These are phyloP conservation scores for Tricholoma hemisulphureum DNA, from an alignment of 768 basidiomycete genomes.

Conservation along the genomic window DNA sequence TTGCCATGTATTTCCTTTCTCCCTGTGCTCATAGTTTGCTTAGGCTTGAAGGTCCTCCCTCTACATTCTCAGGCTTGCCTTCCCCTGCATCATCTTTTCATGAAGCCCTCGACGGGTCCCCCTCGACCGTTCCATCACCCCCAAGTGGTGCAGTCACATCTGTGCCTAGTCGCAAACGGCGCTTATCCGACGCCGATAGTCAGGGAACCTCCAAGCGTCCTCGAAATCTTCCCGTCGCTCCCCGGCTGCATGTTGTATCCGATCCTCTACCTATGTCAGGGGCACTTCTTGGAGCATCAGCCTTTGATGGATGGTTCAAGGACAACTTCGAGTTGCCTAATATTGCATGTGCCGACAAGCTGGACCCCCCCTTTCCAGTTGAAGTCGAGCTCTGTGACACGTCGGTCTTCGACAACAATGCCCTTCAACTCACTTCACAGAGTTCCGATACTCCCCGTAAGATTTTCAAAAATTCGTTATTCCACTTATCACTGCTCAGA, in stretches of 20 bases:
- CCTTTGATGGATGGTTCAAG: conserved; percentile 38
- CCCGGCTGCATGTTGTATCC: conserved; percentile 26
- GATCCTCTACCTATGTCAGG: conserved; percentile 26
- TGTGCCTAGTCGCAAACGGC: conserved; percentile 32
- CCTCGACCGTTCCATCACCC: neutral
- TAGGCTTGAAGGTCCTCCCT: neutral
- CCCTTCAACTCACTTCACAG: neutral
- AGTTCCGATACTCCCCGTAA: neutral
- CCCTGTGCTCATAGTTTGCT: neutral
- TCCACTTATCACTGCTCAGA: neutral
- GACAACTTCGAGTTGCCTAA: conserved; percentile 27
- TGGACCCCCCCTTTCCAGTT: conserved; percentile 24
- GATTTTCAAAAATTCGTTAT: neutral
- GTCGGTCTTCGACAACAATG: conserved; percentile 15
- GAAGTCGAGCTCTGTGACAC: conserved; percentile 34
- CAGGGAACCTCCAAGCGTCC: conserved; percentile 27
- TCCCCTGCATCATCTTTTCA: conserved; percentile 12
- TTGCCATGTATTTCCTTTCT: neutral
- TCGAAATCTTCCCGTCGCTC: conserved; percentile 11
- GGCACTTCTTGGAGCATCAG: conserved; percentile 13
- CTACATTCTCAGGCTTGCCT: conserved; percentile 2
- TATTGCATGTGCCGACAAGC: conserved; percentile 18
- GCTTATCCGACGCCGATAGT: conserved; percentile 32
- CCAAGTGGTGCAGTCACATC: neutral
- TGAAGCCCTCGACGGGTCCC: neutral